These are phyloP conservation scores for Aspergillus felis DNA, from an alignment of 2,329 filamentous ascomycete species.

Conservation along the genomic window DNA sequence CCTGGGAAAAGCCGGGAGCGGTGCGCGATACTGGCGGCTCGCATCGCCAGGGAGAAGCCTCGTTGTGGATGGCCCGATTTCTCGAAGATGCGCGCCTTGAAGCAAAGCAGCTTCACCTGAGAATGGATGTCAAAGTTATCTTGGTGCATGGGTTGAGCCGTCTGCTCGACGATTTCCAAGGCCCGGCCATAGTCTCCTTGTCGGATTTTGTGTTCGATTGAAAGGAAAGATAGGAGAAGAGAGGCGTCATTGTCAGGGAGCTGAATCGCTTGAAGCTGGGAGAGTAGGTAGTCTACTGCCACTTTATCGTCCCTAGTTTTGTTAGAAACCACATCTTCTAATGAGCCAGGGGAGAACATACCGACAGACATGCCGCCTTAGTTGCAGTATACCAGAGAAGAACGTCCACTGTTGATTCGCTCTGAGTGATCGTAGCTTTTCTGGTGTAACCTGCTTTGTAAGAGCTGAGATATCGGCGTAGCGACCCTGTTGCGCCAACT, in stretches of 20 bases:
- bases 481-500: constrained; percentile 61
- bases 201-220: constrained; percentile 57
- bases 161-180: constrained; percentile 51
- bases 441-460: constrained; percentile 58
- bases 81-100: constrained; percentile 69
- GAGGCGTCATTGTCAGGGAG: constrained; percentile 57
- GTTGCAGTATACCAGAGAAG: constrained; percentile 41
- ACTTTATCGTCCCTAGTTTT: constrained; percentile 51
- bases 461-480: constrained; percentile 65
- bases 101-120: constrained; percentile 65
- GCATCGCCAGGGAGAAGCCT: constrained; percentile 71
- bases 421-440: constrained; percentile 68
- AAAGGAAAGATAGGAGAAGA: constrained; percentile 56
- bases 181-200: constrained; percentile 52
- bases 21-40: constrained; percentile 71
- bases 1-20: constrained; percentile 63
- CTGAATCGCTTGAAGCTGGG: constrained; percentile 52
- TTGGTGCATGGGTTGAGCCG: constrained; percentile 50
- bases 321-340: constrained; percentile 11
- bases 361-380: constrained; percentile 42
- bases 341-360: constrained; percentile 14
- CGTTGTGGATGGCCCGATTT: constrained; percentile 66
- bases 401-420: constrained; percentile 58
- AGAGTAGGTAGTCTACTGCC: constrained; percentile 54
- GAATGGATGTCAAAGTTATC: constrained; percentile 62